Evolutionary conservation across 176 grass and related monocot genomes (phyloP), one percentile per base, ranked within the genome.

Genomic region (Triticum urartu): DNA sequence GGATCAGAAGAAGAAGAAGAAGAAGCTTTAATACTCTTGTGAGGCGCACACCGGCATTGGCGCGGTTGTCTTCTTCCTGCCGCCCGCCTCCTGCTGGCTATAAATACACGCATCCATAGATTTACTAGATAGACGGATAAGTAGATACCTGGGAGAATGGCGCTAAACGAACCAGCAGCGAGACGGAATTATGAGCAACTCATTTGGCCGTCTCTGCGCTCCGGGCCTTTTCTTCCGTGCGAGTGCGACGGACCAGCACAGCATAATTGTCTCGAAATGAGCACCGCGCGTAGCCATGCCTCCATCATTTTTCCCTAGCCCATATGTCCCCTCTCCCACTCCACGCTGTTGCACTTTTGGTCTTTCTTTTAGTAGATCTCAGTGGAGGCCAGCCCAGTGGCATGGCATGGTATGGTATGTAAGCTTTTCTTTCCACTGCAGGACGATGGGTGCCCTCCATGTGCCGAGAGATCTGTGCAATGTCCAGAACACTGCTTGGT

Each of bases 1-100:
- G 84, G 79, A 86, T 86, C 52, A 67, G 36, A 10, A 75, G 67
- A 15, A 68, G 70, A 26, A 45, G 69, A 17, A 68, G 71, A 28
- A 47, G 40, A 45, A 73, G 70, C 70, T 25, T 73, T 73, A 25
- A 45, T 50, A 50, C 60, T 75, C 76, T 85, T 34, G 47, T 2
- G 34, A 62, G 84, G 75, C 18, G 35, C 14, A 8, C 28, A 33
- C 64, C 26, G n/a, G 54, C 71, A 86, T 60, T 26, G 64, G 3
- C n/a, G 30, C 26, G 72, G 52, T 86, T 86, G 88, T 90, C 88
- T 70, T 39, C 39, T 88, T 35, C 26, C 81, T 86, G 39, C 88
- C 26, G 39, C 30, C 39, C 28, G 28, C 28, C 84, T 35, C 26
- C 81, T 86, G 39, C 88, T 45, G 32, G 21, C 26, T 87, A 80